Evolutionary conservation across 164 flowering plant species (phyloP).

Genomic region (Protea cynaroides): DNA sequence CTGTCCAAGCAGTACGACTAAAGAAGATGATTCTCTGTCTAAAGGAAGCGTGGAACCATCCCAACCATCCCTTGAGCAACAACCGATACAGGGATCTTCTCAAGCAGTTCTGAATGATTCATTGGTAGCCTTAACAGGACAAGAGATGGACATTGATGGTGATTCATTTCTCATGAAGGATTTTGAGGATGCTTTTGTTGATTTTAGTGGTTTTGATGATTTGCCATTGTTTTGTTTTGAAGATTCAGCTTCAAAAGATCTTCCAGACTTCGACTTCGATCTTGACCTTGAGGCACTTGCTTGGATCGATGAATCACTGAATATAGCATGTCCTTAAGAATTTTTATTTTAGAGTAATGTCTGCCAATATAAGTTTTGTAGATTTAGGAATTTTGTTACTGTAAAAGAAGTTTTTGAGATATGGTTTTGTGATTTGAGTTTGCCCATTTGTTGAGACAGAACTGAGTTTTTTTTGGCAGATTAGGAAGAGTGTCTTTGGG

Average conservation of each 20-base stretch:
- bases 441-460: conserved; percentile 13
- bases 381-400: conserved; percentile 21
- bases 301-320: conserved; percentile 54
- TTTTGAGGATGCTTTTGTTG: conserved; percentile 27
- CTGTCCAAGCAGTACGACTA: neutral
- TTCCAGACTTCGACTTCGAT: conserved; percentile 40
- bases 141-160: conserved; percentile 32
- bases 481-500: conserved; percentile 28
- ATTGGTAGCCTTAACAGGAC: conserved; percentile 16
- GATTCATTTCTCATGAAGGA: conserved; percentile 36
- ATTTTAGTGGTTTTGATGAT: conserved; percentile 35
- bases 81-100: too few relatives aligned
- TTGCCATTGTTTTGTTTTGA: conserved; percentile 36
- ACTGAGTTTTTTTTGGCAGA: neutral
- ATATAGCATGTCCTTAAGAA: conserved; percentile 36
- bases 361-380: conserved; percentile 46
- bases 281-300: conserved; percentile 23
- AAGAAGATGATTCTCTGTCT: neutral
- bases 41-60: neutral
- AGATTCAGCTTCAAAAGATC: conserved; percentile 21
- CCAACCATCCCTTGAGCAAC: too few relatives aligned
- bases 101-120: conserved; percentile 26
- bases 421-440: conserved; percentile 16
- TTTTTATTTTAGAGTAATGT: too few relatives aligned
- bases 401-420: conserved; percentile 19